Evolutionary conservation across 257 asterid genomes (phyloP).

Genomic region (Leptodermis oblonga): DNA sequence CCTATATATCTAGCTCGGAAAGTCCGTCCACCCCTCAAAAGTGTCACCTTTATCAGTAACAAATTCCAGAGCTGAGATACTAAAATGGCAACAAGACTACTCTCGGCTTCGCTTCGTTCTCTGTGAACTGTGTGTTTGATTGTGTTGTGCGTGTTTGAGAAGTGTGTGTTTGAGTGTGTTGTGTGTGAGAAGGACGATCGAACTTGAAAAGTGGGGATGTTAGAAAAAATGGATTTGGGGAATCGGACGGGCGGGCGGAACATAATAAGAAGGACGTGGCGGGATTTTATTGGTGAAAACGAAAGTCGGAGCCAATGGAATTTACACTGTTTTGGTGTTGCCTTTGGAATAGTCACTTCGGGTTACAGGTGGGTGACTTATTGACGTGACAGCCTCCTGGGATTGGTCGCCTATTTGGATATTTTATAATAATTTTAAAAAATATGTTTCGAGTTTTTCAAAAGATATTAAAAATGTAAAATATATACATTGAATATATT

Average conservation of each 20-base stretch:
- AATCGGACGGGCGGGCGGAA: constrained; percentile 2
- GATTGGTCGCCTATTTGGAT: neutral
- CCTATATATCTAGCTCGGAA: constrained; percentile 2
- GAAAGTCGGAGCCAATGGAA: constrained; percentile 9
- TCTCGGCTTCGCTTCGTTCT: neutral
- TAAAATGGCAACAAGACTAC: neutral
- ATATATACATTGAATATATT: too few relatives aligned
- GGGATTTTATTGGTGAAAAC: constrained; percentile 5
- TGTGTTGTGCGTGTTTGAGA: neutral
- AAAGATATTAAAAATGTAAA: neutral
- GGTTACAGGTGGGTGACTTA: constrained; percentile 14
- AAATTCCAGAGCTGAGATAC: neutral
- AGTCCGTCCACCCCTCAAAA: neutral
- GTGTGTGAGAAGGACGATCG: constrained; percentile 1
- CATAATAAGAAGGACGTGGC: constrained; percentile 14
- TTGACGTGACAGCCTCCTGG: constrained; percentile 7
- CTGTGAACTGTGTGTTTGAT: neutral
- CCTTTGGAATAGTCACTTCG: neutral
- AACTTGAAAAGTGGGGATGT: constrained; percentile 7
- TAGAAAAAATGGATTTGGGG: neutral
- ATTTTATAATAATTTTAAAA: too few relatives aligned
- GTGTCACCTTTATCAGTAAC: neutral
- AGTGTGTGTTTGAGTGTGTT: neutral
- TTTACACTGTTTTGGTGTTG: constrained; percentile 4
- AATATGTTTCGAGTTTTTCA: too few relatives aligned